Conservation (phyloP, 768 basidiomycete genomes). For the Amanita jacksonii region DNA sequence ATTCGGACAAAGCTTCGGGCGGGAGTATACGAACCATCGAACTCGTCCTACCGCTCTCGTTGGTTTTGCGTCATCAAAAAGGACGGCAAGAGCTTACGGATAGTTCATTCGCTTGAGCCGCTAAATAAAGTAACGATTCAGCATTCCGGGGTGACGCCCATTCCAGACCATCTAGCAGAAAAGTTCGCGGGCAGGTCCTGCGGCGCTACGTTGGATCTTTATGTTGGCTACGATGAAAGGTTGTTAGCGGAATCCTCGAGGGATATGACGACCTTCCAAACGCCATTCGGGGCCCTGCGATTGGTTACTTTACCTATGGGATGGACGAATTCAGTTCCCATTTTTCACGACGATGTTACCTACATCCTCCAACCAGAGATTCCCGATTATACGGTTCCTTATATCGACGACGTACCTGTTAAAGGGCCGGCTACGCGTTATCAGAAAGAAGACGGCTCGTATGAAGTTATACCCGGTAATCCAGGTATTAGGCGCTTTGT, state of each 20-base stretch:
- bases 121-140: slow-evolving; percentile 27
- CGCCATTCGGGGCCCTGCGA: slow-evolving; percentile 10
- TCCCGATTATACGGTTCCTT: slow-evolving; percentile 27
- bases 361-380: slow-evolving; percentile 31
- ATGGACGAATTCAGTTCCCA: slow-evolving; percentile 14
- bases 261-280: slow-evolving; percentile 13
- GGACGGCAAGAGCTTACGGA: slow-evolving; percentile 23
- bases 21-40: slow-evolving; percentile 30
- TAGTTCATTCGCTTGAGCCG: slow-evolving; percentile 28
- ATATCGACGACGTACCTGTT: slow-evolving; percentile 17
- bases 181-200: too few relatives aligned
- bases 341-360: slow-evolving; percentile 14
- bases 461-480: slow-evolving; percentile 28
- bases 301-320: slow-evolving; percentile 12
- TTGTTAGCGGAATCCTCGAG: slow-evolving; percentile 2
- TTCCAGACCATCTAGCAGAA: too few relatives aligned
- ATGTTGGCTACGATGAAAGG: too few relatives aligned
- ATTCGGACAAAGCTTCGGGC: slow-evolving; percentile 26
- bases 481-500: slow-evolving; percentile 25
- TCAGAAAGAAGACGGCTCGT: slow-evolving; percentile 15
- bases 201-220: too few relatives aligned
- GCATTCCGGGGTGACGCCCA: slow-evolving; percentile 27
- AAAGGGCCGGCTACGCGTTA: slow-evolving; percentile 25
- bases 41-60: slow-evolving; percentile 26
- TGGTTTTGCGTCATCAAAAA: slow-evolving; percentile 35